A percentile compares a stretch with the other conserved stretches of the same genome.
phyloP scores from a whole-genome alignment of 139 green algal genomes.

The Chlamydomonas sp. region DNA sequence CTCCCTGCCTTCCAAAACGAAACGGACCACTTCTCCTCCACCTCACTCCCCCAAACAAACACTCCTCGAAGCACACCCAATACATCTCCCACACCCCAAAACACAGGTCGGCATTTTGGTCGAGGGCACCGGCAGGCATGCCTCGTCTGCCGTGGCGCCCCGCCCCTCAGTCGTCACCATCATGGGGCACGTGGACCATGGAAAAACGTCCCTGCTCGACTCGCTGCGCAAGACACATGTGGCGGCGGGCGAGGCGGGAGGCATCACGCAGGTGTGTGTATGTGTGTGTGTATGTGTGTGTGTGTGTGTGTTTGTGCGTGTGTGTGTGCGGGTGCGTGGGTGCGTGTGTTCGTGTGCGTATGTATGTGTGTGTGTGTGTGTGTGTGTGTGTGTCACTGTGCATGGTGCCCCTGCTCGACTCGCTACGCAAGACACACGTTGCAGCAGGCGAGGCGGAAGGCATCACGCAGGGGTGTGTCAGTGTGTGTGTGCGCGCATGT shows the following conservation, averaged over 20 bases:
- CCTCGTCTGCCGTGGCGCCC: too few species aligned
- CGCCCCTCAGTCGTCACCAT: constrained; percentile 80
- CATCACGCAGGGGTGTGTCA: constrained; percentile 71
- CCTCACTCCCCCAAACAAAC: too few species aligned
- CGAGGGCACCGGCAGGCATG: too few species aligned
- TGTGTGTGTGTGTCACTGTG: too few species aligned
- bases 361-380: too few species aligned
- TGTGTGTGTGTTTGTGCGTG: neutral
- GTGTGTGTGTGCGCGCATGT: neutral
- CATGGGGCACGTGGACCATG: constrained; percentile 94
- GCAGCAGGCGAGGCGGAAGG: constrained; percentile 83
- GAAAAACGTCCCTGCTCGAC: constrained; percentile 90
- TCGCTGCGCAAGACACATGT: constrained; percentile 73
- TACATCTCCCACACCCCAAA: too few species aligned
- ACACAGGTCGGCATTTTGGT: too few species aligned
- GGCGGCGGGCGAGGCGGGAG: constrained; percentile 80
- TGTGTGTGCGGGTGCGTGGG: neutral
- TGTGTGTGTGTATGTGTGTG: neutral
- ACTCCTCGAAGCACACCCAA: too few species aligned
- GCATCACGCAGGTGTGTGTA: constrained; percentile 76
- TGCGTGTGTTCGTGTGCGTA: neutral
- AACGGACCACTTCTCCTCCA: too few species aligned
- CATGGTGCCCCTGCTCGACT: constrained; percentile 81
- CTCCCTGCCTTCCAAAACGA: too few species aligned
- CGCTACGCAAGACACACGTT: constrained; percentile 71